phyloP scores from a whole-genome alignment of 139 green algal genomes.

The Closterium sp. region DNA sequence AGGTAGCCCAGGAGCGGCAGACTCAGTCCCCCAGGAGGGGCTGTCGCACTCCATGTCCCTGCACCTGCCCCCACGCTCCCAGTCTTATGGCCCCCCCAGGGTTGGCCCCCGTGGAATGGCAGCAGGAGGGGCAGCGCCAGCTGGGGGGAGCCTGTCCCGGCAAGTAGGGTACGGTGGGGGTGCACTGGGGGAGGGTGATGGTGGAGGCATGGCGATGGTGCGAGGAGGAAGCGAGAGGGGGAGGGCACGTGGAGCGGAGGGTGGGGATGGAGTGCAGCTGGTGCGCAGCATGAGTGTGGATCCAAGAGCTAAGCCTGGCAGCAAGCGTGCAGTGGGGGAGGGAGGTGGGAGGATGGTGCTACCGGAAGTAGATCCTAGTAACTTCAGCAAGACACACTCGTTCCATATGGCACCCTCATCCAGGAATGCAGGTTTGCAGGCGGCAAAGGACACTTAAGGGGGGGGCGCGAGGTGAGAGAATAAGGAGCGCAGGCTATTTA shows the following conservation, averaged over 20 bases:
- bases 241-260: background rate
- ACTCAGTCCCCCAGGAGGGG: background rate
- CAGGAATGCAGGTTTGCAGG: too few species aligned
- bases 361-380: background rate
- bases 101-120: background rate
- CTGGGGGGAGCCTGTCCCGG: background rate
- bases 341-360: background rate
- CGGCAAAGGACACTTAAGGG: too few species aligned
- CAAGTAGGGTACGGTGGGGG: background rate
- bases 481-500: too few species aligned
- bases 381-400: too few species aligned
- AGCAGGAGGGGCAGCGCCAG: background rate
- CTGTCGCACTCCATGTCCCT: background rate
- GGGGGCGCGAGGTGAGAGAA: too few species aligned
- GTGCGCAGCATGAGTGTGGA: background rate
- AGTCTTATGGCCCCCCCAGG: background rate
- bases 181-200: background rate
- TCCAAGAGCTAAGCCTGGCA: background rate
- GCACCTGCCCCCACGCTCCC: background rate
- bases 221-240: background rate
- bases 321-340: background rate
- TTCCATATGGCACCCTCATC: too few species aligned
- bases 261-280: background rate
- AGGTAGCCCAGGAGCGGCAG: background rate
- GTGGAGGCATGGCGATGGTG: background rate